Conservation (phyloP, 1,284 basidiomycete species). For the Irpex sp. region DNA sequence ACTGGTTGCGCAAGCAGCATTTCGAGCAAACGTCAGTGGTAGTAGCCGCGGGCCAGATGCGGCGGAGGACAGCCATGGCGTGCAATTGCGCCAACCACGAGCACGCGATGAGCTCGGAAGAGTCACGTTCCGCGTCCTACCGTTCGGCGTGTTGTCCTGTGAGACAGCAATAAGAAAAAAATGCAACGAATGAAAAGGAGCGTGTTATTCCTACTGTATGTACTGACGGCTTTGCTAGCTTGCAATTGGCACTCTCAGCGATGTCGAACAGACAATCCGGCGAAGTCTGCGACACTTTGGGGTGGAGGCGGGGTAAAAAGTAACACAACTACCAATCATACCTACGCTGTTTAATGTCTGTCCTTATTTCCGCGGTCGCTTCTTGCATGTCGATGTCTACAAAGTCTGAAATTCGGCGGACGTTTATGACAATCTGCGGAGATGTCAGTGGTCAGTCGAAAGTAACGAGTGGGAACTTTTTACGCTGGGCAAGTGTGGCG, state of each 20-base stretch:
- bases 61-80: slow-evolving; percentile 4
- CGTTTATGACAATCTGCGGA: neutral
- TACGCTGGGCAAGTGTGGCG: neutral
- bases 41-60: neutral
- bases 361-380: neutral
- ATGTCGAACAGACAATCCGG: neutral
- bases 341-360: neutral
- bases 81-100: slow-evolving; percentile 11
- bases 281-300: neutral
- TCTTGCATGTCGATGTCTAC: neutral
- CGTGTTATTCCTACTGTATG: neutral
- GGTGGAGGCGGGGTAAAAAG: neutral
- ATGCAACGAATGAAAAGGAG: neutral
- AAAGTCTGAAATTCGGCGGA: neutral
- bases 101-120: slow-evolving; percentile 10
- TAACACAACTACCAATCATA: neutral
- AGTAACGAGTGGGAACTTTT: neutral
- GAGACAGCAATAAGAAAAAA: neutral
- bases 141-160: neutral
- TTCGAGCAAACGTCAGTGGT: neutral
- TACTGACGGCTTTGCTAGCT: neutral
- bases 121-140: neutral
- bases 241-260: neutral
- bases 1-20: neutral
- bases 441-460: neutral